Conservation (phyloP, 768 basidiomycete species). For the Melanogaster broomeanus region DNA sequence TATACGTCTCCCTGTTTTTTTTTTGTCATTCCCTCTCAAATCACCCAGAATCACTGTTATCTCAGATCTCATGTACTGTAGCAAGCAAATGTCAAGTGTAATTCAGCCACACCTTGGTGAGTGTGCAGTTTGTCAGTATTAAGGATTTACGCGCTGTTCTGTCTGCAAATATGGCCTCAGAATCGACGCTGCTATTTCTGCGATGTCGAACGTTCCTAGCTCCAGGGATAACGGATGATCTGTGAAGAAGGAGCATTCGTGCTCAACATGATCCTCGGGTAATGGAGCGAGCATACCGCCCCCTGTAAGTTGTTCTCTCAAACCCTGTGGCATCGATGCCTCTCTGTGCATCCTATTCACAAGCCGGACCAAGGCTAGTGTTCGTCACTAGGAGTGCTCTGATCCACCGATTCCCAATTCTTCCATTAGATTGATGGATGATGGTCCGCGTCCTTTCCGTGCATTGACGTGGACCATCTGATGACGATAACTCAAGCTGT, state of each 20-base stretch:
- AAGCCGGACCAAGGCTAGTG: background rate
- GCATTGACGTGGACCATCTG: no score
- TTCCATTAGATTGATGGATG: no score
- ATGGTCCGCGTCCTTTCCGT: no score
- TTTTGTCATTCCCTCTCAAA: background rate
- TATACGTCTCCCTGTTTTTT: background rate
- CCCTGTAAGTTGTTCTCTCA: no score
- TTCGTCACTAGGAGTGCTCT: no score
- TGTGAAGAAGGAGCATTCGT: no score
- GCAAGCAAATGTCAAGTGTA: constrained; percentile 6
- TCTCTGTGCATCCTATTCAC: no score
- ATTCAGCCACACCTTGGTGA: background rate
- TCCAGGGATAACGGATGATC: background rate
- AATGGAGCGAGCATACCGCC: no score
- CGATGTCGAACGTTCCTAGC: background rate
- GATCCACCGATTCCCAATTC: no score
- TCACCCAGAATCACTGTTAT: background rate
- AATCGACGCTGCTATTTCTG: background rate
- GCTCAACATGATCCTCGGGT: no score
- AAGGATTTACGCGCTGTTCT: background rate
- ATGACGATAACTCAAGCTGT: no score
- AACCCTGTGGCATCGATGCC: no score
- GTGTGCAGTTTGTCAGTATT: background rate
- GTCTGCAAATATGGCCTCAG: background rate
- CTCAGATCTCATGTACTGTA: constrained; percentile 17